These are phyloP conservation scores for Talinum fruticosum DNA, from an alignment of 148 eudicot genomes.

Conservation along the genomic window DNA sequence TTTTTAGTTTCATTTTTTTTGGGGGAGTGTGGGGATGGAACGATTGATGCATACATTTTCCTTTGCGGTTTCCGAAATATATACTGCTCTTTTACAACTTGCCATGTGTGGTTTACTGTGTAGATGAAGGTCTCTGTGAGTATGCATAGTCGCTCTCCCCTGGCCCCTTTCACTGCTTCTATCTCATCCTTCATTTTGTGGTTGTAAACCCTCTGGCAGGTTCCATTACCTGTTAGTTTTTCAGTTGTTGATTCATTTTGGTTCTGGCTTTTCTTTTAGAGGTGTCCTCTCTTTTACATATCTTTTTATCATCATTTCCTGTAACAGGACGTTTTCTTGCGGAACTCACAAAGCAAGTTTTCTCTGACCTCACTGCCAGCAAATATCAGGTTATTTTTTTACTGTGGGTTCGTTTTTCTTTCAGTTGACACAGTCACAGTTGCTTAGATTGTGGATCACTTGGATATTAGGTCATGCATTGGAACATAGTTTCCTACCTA, in stretches of 20 bases:
- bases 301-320: not conserved
- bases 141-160: not conserved
- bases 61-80: not conserved
- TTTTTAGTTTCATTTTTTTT: not conserved
- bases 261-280: not conserved
- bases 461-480: not conserved
- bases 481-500: not conserved
- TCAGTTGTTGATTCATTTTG: not conserved
- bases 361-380: slow-evolving; percentile 80
- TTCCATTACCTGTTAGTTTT: not conserved
- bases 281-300: not conserved
- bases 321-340: slow-evolving; percentile 90
- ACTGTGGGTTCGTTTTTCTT: not conserved
- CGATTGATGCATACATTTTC: too few relatives aligned
- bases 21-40: too few relatives aligned
- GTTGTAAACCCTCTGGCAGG: not conserved
- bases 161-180: not conserved
- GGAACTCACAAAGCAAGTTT: slow-evolving; percentile 95
- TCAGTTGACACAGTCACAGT: not conserved
- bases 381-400: slow-evolving; percentile 78
- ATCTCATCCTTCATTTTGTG: too few relatives aligned
- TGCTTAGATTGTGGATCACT: not conserved
- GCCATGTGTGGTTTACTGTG: not conserved
- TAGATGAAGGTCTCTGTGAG: not conserved
- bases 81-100: too few relatives aligned